These are phyloP conservation scores for Xylaria longipes DNA, from an alignment of 495 filamentous ascomycete species.

Conservation along the genomic window DNA sequence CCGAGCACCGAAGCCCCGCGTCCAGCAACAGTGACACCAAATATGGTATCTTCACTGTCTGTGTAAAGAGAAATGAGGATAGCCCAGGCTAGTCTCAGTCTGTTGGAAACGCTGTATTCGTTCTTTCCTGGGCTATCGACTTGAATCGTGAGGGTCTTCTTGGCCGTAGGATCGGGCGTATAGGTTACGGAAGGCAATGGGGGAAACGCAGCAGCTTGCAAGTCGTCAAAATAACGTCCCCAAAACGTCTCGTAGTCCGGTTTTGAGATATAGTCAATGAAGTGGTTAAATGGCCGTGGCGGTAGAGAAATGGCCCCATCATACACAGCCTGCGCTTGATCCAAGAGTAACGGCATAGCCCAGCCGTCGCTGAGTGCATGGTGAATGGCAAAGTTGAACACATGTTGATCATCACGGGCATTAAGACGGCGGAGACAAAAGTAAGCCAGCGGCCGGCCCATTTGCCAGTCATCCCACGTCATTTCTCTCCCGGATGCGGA, in stretches of 20 bases:
- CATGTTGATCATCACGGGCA: neutral
- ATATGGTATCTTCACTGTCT: slow-evolving; percentile 47
- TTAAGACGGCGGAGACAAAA: neutral
- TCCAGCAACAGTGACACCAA: slow-evolving; percentile 62
- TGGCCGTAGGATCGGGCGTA: neutral
- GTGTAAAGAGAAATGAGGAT: slow-evolving; percentile 41
- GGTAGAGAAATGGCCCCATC: neutral
- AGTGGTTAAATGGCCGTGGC: neutral
- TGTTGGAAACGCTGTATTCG: slow-evolving; percentile 5
- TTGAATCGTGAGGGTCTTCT: slow-evolving; percentile 7
- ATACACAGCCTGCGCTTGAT: slow-evolving; percentile 10
- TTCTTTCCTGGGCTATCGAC: neutral
- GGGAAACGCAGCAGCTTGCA: neutral
- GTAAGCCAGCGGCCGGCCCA: neutral
- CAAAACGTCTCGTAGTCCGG: neutral
- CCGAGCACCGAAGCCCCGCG: slow-evolving; percentile 52
- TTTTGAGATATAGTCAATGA: slow-evolving; percentile 7
- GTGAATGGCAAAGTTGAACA: neutral
- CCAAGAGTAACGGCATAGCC: slow-evolving; percentile 3
- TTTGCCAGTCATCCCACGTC: no score
- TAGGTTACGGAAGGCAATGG: neutral
- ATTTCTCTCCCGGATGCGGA: no score
- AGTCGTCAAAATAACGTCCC: neutral
- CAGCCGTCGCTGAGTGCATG: slow-evolving; percentile 10
- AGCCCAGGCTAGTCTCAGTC: slow-evolving; percentile 44